Evolutionary conservation across 441 rosid species (phyloP), one percentile per base, ranked within the genome.

Genomic region (Eutrema salsugineum): DNA sequence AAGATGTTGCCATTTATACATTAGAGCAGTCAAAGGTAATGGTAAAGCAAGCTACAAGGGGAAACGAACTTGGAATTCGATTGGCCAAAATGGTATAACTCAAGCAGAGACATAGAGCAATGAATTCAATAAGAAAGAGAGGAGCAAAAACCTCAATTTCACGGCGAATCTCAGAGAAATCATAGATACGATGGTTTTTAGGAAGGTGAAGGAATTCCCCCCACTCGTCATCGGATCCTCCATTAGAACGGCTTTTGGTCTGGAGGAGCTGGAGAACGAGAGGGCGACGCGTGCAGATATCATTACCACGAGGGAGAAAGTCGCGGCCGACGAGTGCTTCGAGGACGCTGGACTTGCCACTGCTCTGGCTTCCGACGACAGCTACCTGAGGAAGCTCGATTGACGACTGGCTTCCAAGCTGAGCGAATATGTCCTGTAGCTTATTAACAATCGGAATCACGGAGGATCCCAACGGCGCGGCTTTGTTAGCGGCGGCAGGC

Each of bases 391-490:
- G 92, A 70, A 87, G 71, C 55, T 79, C 78, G 47, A 87, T 79
- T 11, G 77, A 70, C 11, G 71, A 70, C 8, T 86, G 83, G 58
- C 48, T 46, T 4, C 80, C 84, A 0, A 86, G 86, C 86, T 95
- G 91, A 8, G 97, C 95, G 76, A 95, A 91, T 58, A 95, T 95
- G 78, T 95, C 98, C 62, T 93, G 98, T 3, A 95, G 86, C 87
- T 93, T 95, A 64, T 95, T 95, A 11, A 91, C 97, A 35, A 93
- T 82, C 33, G 99, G 99, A 30, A 95, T 93, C 75, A 95, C 95
- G 7, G 99, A 88, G 44, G 91, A 57, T 6, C 79, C 79, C 3
- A 75, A 43, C 2, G 79, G 81, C 15, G 70, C 73, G 53, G 77
- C 70, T 2, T 68, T 75, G 75, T 17, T 20, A 0, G 74, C 47